Evolutionary conservation across 2,329 filamentous ascomycete genomes (phyloP).

Genomic region (Scolecobasidium constrictum): DNA sequence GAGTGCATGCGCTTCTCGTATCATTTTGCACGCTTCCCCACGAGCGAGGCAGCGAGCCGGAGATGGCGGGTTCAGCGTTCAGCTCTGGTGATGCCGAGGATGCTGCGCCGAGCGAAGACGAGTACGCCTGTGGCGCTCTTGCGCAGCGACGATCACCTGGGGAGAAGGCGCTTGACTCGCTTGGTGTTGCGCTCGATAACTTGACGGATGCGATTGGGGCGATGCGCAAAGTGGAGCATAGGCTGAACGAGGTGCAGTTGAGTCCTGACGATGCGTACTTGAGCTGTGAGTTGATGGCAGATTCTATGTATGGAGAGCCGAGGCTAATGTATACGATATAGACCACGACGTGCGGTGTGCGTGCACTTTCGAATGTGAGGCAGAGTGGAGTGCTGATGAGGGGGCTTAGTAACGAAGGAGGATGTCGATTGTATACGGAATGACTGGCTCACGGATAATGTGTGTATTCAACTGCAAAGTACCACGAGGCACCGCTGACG

Average conservation of each 20-base stretch:
- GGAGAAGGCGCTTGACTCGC: too few species aligned
- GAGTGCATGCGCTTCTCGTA: conserved; percentile 13
- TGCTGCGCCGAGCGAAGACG: too few species aligned
- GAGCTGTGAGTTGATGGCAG: conserved; percentile 46
- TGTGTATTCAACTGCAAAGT: conserved; percentile 40
- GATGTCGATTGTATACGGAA: conserved; percentile 80
- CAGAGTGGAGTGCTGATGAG: background rate
- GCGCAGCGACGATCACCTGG: too few species aligned
- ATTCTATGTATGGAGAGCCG: background rate
- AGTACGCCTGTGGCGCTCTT: too few species aligned
- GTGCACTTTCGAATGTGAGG: conserved; percentile 19
- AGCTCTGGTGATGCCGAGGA: too few species aligned
- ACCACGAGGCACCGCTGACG: conserved; percentile 1
- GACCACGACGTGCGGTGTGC: conserved; percentile 56
- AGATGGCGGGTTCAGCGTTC: too few species aligned
- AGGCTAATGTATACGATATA: conserved; percentile 26
- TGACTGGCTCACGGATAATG: conserved; percentile 97
- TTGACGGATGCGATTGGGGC: too few species aligned
- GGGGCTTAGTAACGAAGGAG: conserved; percentile 63
- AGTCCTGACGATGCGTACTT: conserved; percentile 58
- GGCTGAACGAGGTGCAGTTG: conserved; percentile 24
- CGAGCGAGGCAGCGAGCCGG: too few species aligned
- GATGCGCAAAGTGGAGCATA: too few species aligned
- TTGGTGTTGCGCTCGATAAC: too few species aligned
- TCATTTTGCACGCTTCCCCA: too few species aligned